Evolutionary conservation across 176 grass and related monocot genomes (phyloP), one percentile per base, ranked within the genome.

Genomic region (Aegilops speltoides): DNA sequence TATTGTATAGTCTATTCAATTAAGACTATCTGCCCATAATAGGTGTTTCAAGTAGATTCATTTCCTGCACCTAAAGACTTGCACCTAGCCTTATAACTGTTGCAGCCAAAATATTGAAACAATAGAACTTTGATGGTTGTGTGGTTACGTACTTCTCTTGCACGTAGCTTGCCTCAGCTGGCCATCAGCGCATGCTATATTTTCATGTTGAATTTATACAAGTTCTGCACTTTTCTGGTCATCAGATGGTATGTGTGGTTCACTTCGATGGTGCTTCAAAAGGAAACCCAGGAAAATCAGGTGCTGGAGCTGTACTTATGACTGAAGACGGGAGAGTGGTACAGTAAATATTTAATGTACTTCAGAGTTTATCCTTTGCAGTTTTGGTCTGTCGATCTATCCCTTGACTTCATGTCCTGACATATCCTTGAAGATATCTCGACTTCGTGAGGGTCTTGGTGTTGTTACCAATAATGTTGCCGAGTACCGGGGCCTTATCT

Each of bases 181-280:
- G 50, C 8, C 54, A 74, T 43, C 62, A 8, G 63, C 41, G 40
- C 22, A 64, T 79, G 40, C 26, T 77, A 24, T 74, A 65, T 62
- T 83, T 65, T 70, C 82, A 73, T 86, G 29, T 63, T 16, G 31
- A 63, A 86, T 52, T 82, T 26, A 77, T 67, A 57, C 73, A 67
- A 46, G 34, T 68, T 75, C 79, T 83, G 19, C 41, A 48, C 63
- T 29, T 68, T 32, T 87, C 43, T 86, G 52, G 52, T 82, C 76
- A 28, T 89, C 87, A 94, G 95, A 89, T 91, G 85, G 77, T 85
- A 59, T 92, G 90, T 59, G 52, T 92, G 77, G 63, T 97, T 89
- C 79, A 97, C 48, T 97, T 94, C 68, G 92, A 97, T 81, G 92
- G 92, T 79, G 95, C 92, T 81, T 91, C 95, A n/a, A 97, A 97